Evolutionary conservation across 164 flowering plant species (phyloP).

Genomic region (Nymphaea thermarum): DNA sequence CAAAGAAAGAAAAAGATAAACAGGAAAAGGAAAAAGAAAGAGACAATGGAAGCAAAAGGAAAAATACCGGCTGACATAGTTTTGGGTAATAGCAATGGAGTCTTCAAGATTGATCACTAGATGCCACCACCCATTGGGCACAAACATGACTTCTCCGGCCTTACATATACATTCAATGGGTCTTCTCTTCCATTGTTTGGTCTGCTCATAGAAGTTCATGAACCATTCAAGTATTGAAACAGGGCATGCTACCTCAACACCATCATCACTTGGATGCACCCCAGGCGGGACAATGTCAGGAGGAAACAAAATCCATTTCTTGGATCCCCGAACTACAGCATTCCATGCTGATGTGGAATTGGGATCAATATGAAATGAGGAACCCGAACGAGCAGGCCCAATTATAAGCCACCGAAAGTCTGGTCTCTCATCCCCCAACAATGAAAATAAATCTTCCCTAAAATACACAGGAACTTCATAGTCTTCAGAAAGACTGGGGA

Average conservation of each 20-base stretch:
- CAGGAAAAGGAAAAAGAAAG: too few species aligned
- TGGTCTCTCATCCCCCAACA: constrained; percentile 84
- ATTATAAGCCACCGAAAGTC: constrained; percentile 92
- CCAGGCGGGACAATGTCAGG: constrained; percentile 95
- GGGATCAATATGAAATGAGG: constrained; percentile 90
- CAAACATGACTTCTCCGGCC: constrained; percentile 69
- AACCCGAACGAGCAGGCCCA: constrained; percentile 88
- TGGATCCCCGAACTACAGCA: constrained; percentile 85
- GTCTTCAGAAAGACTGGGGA: constrained; percentile 57
- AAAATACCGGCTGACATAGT: constrained; percentile 82
- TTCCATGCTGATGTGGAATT: constrained; percentile 99
- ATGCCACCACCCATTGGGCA: constrained; percentile 99
- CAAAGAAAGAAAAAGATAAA: too few species aligned
- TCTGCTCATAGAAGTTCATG: constrained; percentile 85
- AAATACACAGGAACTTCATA: constrained; percentile 82
- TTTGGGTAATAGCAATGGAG: constrained; percentile 93
- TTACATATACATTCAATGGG: constrained; percentile 52
- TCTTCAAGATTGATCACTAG: constrained; percentile 95
- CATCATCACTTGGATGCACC: constrained; percentile 93
- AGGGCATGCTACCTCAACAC: constrained; percentile 96
- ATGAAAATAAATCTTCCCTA: constrained; percentile 75
- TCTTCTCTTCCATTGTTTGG: constrained; percentile 62
- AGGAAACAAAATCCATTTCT: constrained; percentile 94
- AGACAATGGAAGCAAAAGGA: neutral
- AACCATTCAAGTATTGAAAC: constrained; percentile 98